These are phyloP conservation scores for Chenopodium suecicum DNA, from an alignment of 148 eudicot genomes.

Conservation along the genomic window DNA sequence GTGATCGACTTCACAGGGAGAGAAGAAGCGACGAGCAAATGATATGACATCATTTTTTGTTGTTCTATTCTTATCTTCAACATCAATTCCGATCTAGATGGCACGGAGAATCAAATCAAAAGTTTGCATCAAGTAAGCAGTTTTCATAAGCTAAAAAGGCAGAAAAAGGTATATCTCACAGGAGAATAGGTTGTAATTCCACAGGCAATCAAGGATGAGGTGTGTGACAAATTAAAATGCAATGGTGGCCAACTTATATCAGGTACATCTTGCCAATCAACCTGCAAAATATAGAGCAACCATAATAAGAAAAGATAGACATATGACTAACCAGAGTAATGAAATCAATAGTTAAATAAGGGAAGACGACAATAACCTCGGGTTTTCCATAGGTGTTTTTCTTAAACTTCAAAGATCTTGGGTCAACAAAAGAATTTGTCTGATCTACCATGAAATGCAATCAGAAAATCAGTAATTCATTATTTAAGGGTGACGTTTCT, in stretches of 20 bases:
- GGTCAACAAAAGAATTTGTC: slow-evolving; percentile 47
- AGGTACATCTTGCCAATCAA: slow-evolving; percentile 49
- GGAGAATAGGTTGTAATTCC: slow-evolving; percentile 58
- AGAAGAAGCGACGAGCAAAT: slow-evolving; percentile 78
- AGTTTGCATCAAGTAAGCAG: slow-evolving; percentile 5
- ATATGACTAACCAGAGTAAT: background rate
- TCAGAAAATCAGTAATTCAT: background rate
- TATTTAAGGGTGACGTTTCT: background rate
- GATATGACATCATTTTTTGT: slow-evolving; percentile 54
- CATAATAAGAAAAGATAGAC: background rate
- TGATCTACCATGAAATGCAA: slow-evolving; percentile 63
- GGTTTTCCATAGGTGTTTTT: slow-evolving; percentile 85
- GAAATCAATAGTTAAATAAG: background rate
- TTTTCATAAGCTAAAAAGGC: background rate
- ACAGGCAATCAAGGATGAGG: slow-evolving; percentile 84
- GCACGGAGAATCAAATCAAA: background rate
- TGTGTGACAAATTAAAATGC: slow-evolving; percentile 87
- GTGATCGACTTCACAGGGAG: slow-evolving; percentile 53
- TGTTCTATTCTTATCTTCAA: slow-evolving; percentile 71
- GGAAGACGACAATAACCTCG: slow-evolving; percentile 48
- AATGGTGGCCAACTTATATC: slow-evolving; percentile 45
- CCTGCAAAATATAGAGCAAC: slow-evolving; percentile 33
- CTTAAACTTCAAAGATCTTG: slow-evolving; percentile 67
- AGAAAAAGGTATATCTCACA: slow-evolving; percentile 34
- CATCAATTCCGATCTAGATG: slow-evolving; percentile 84